Conservation (phyloP, 345 rosid genomes). For the Pugionium dolabratum region DNA sequence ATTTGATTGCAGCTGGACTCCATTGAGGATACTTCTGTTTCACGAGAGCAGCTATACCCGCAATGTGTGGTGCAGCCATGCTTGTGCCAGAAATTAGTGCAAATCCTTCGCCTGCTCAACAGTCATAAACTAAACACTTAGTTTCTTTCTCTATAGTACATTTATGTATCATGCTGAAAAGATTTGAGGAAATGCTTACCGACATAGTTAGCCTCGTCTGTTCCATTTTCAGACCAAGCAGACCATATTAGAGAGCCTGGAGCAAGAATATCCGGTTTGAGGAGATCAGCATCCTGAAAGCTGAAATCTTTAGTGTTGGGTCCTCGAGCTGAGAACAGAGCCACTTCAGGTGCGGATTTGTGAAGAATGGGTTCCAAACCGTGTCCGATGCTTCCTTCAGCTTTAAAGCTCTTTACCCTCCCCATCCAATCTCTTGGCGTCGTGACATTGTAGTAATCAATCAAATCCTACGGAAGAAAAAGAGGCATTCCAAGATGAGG, state of each 20-base stretch:
- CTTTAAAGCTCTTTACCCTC: constrained; percentile 82
- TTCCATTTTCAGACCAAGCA: constrained; percentile 99
- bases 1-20: constrained; percentile 98
- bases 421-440: constrained; percentile 97
- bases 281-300: constrained; percentile 97
- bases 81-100: constrained; percentile 97
- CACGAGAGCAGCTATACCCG: constrained; percentile 96
- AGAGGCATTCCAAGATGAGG: constrained; percentile 6
- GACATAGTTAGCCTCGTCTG: constrained; percentile 82
- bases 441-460: constrained; percentile 89
- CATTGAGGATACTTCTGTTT: constrained; percentile 95
- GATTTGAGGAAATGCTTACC: constrained; percentile 51
- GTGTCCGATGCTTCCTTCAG: constrained; percentile 86
- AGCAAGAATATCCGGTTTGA: constrained; percentile 95
- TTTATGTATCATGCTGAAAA: neutral
- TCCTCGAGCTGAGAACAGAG: constrained; percentile 93
- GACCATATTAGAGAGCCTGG: constrained; percentile 99
- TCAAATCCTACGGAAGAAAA: constrained; percentile 61
- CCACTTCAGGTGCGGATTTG: constrained; percentile 99
- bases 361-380: constrained; percentile 92
- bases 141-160: neutral
- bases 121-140: neutral
- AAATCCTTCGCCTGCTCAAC: constrained; percentile 85
- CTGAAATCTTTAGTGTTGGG: constrained; percentile 94
- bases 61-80: constrained; percentile 99